Evolutionary conservation across 441 rosid species (phyloP).

Genomic region (Brassica balearica): DNA sequence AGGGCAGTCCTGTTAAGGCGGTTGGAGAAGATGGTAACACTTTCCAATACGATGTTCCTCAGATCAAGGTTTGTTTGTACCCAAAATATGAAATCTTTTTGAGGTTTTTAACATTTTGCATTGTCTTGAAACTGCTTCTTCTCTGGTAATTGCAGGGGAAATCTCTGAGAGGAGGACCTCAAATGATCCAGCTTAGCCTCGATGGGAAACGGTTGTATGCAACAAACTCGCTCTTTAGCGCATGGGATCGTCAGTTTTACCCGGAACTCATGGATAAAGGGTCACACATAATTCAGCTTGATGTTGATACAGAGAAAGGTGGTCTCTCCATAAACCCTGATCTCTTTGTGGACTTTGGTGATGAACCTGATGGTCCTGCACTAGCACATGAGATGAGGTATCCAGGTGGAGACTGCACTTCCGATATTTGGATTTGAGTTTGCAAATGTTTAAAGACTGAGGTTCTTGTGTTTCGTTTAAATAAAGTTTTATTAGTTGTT

Average conservation of each 20-base stretch:
- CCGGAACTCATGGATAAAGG: constrained; percentile 10
- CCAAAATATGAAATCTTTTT: not conserved
- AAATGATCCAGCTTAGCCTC: constrained; percentile 1
- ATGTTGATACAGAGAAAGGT: constrained; percentile 10
- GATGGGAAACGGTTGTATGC: constrained; percentile 6
- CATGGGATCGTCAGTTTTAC: constrained; percentile 12
- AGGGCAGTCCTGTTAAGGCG: not conserved
- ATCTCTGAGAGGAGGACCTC: not conserved
- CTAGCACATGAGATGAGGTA: constrained; percentile 3
- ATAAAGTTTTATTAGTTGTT: not conserved
- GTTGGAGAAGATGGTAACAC: constrained; percentile 7
- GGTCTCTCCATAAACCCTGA: constrained; percentile 4
- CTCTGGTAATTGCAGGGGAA: not conserved
- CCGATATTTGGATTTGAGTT: constrained; percentile 2
- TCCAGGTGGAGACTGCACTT: constrained; percentile 3
- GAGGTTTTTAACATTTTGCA: not conserved
- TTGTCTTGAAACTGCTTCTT: not conserved
- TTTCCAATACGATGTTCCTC: constrained; percentile 6
- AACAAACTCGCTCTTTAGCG: constrained; percentile 3
- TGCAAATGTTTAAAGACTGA: not conserved
- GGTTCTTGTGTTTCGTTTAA: not conserved
- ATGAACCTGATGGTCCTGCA: constrained; percentile 3
- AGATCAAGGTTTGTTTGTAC: constrained; percentile 5
- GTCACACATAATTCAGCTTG: constrained; percentile 2
- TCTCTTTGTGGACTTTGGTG: constrained; percentile 6